Conservation (phyloP, 768 basidiomycete genomes). For the Auriscalpium vulgare region DNA sequence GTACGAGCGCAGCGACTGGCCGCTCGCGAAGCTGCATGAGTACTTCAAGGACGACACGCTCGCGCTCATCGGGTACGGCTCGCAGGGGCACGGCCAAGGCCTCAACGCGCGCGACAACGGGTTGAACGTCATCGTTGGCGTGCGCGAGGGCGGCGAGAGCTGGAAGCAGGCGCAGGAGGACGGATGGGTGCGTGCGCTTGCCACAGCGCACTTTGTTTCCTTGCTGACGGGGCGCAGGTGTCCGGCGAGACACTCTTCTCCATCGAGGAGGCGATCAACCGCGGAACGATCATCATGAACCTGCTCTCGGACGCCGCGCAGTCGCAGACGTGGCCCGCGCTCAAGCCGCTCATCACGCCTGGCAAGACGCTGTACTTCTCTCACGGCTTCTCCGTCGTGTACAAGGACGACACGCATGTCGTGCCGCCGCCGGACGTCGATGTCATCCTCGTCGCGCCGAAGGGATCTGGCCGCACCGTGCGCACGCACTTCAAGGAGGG, state of each 20-base stretch:
- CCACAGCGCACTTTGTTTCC: not conserved
- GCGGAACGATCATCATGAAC: constrained; percentile 99
- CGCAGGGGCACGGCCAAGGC: constrained; percentile 97
- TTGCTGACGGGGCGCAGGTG: constrained; percentile 39
- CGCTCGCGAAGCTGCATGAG: constrained; percentile 93
- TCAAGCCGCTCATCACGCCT: constrained; percentile 95
- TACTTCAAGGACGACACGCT: constrained; percentile 99
- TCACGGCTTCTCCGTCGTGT: constrained; percentile 98
- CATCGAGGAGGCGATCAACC: constrained; percentile 94
- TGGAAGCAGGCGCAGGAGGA: constrained; percentile 95
- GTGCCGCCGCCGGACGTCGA: constrained; percentile 89
- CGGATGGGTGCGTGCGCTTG: constrained; percentile 68
- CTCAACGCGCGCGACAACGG: constrained; percentile 99
- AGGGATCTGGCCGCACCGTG: constrained; percentile 97
- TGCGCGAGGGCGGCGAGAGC: constrained; percentile 92
- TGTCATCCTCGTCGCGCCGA: constrained; percentile 98
- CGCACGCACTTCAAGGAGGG: constrained; percentile 99
- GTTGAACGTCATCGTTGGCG: constrained; percentile 96
- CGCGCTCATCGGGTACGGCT: constrained; percentile 97
- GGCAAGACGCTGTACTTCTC: constrained; percentile 99
- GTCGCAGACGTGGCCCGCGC: constrained; percentile 84
- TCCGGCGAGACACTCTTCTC: constrained; percentile 97
- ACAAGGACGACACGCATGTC: constrained; percentile 95
- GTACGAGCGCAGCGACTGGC: constrained; percentile 97
- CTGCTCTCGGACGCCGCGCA: constrained; percentile 99